Base-by-base conservation (phyloP, 441 rosid genomes). In the Lepidium campestre region DNA sequence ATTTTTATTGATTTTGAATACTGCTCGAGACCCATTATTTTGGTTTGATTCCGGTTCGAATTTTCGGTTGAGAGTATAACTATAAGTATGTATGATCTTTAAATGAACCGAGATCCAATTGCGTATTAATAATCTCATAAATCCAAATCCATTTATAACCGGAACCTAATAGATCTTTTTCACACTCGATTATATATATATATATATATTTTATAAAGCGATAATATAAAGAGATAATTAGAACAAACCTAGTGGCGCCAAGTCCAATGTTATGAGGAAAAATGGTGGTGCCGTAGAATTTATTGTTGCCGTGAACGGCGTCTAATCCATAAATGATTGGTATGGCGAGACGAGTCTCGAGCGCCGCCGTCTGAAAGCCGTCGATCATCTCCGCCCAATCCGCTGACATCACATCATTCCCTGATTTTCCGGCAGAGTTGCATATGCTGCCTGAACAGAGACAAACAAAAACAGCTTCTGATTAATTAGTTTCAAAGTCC, bases 321-420 rank as follows among this genome's bases (percentile, higher is more conserved):
- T 91, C 97, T 46, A 77, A 78, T 65, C 94, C 96, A 61, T 91
- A 89, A 14, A 89, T 75, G 61, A 87, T 65, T 4, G 98, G 96
- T 29, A 91, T 86, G 42, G 91, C 90, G 2, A 89, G 88, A 62
- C 92, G 80, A 0, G 92, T 83, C 27, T 81, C 76, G 2, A 91
- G 80, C 6, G 92, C 87, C 10, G 78, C 80, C 40, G 58, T 70
- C 78, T 91, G 92, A 50, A 81, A 82, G 22, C 82, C 79, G 65
- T 90, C 90, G 48, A 90, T 80, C 94, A 86, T 86, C 74, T 88
- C 79, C 1, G 87, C 97, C 93, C 91, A 90, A 62, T 82, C 85
- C 13, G 83, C 70, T 5, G 96, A 75, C 60, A 65, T 11, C 15
- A 87, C 91, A 40, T 82, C 80, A 67, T 78, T 76, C 45, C 78